Base-by-base conservation (phyloP, 2,329 filamentous ascomycete genomes). In the Ascochyta lentis region DNA sequence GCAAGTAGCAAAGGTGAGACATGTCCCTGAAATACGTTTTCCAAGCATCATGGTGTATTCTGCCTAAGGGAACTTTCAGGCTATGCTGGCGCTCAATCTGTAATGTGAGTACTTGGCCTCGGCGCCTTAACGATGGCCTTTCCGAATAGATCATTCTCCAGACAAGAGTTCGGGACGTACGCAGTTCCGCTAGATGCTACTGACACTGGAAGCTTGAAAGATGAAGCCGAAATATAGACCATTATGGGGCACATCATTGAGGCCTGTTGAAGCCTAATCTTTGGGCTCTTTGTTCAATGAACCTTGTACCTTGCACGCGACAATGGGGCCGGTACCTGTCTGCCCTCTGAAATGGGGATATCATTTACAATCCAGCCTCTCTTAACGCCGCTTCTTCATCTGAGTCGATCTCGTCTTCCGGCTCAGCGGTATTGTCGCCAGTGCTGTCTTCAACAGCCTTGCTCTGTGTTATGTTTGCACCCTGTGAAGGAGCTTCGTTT, bases 321-420 rank as follows among this genome's bases (percentile, higher is more conserved):
- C 10, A 24, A 39, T 5, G 6, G 9, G 7, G 12, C 5, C 3
- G 37, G 9, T 24, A 23, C 16, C 9, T 22, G 22, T 24, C 19
- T 39, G 2, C 19, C 13, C 10, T 5, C 34, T 3, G 8, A 15
- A n/a, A 4, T 27, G 27, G 15, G 16, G 37, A 1, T 39, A 4
- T 24, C 12, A 19, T 44, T 57, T 16, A 57, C 6, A 57, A 35
- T 4, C 44, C 54, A 8, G 54, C 54, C 42, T 57, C 54, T 8
- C 48, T 44, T 3, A 57, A 13, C 2, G 54, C 54, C 6, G 54
- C 54, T 26, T 57, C 54, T 24, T 57, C 54, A 9, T 57, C 54
- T 16, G 54, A 57, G 23, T 57, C 54, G 15, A 57, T 57, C 1
- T 57, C 54, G 2, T 43, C 54, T 22, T 57, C 54, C 8, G 54